A percentile compares a stretch with the other conserved stretches of the same genome.
These are phyloP conservation scores for Kodamaea sp. DNA, from an alignment of 1,139 yeast genomes.

Conservation along the genomic window DNA sequence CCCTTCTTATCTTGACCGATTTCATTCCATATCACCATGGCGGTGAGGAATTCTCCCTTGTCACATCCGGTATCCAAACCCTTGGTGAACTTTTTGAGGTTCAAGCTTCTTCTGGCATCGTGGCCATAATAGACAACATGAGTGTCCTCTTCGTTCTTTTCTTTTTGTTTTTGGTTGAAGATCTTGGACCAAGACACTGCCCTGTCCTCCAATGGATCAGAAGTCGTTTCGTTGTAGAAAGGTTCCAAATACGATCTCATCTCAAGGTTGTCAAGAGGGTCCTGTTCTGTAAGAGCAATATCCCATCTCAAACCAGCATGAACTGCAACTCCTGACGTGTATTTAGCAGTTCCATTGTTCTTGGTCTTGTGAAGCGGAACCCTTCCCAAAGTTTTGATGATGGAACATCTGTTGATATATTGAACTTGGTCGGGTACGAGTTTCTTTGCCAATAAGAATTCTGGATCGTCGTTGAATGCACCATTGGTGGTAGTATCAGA, in stretches of 20 bases:
- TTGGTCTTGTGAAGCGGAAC: constrained; percentile 48
- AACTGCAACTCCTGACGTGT: constrained; percentile 62
- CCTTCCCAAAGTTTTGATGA: constrained; percentile 62
- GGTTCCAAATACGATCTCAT: constrained; percentile 65
- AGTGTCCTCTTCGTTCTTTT: constrained; percentile 24
- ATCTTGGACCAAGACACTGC: constrained; percentile 66
- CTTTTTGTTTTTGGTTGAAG: constrained; percentile 57
- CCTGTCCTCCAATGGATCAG: constrained; percentile 46
- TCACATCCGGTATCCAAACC: constrained; percentile 88
- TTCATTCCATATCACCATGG: constrained; percentile 52
- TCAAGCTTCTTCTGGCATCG: constrained; percentile 79
- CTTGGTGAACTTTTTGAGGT: constrained; percentile 60
- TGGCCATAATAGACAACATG: constrained; percentile 83
- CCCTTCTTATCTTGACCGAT: constrained; percentile 16
- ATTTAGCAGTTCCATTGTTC: constrained; percentile 17
- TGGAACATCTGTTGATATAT: constrained; percentile 61
- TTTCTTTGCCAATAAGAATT: constrained; percentile 58
- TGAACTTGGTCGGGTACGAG: constrained; percentile 60
- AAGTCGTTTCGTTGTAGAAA: constrained; percentile 52
- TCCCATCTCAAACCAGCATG: constrained; percentile 81
- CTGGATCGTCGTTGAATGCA: constrained; percentile 53
- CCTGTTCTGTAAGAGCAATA: constrained; percentile 55
- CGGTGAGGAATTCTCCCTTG: constrained; percentile 69
- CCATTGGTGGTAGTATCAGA: constrained; percentile 7
- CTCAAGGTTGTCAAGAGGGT: constrained; percentile 60